Evolutionary conservation across 1,284 basidiomycete species (phyloP), one percentile per base, ranked within the genome.

Genomic region (Pseudozyma sp.): DNA sequence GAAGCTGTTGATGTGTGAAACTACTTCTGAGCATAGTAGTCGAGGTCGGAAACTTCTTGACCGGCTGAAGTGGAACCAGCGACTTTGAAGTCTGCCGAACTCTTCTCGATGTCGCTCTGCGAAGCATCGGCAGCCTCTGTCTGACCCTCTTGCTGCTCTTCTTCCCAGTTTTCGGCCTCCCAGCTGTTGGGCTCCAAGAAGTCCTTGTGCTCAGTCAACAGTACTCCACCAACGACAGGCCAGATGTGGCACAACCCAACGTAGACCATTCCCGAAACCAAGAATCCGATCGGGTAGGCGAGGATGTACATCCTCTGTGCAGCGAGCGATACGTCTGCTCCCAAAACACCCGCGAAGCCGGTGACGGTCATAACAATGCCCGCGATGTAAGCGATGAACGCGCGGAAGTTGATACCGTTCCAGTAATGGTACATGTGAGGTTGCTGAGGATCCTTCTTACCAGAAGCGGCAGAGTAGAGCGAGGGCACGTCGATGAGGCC

Each of bases 281-380:
- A 36, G 68, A 85, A 86, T 3, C 84, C 86, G 25, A 81, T 67
- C 14, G 81, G 80, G 69, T 82, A 86, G 13, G 83, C 85, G 18
- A 86, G 78, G 38, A 84, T 85, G 70, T 85, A 85, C 44, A 85
- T 76, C 42, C 83, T 68, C 11, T 70, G 59, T 10, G 81, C 81
- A 0, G 82, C 80, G 0, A 60, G 31, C 11, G 78, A 59, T 13
- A 86, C 79, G 1, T 67, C 59, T 34, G 81, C 79, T 0, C 80
- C 82, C 9, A 79, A 42, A 11, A 73, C 77, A 7, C 73, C 91
- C 89, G 10, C 89, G 89, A 81, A 91, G 90, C 87, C 92, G 25
- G 93, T 90, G 10, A 92, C 90, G 81, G 93, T 94, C 86, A 93
- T 91, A 19, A 92, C 87, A 72, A 95, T 92, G 18, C 93, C 92